Base-by-base conservation (phyloP, 768 basidiomycete genomes). In the Floccularia luteovirens region DNA sequence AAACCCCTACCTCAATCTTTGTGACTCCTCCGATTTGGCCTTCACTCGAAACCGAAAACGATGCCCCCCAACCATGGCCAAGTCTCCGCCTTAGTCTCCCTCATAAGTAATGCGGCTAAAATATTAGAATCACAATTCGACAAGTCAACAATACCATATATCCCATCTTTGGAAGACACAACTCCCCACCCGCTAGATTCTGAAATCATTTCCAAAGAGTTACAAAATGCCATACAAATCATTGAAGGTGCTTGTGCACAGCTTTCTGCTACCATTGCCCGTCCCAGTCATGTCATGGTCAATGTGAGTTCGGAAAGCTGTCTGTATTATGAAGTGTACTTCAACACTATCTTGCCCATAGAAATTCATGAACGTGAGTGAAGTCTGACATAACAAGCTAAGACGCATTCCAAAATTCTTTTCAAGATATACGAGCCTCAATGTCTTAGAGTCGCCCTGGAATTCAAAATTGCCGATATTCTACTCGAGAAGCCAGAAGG, bases 401-500 rank as follows among this genome's bases (percentile, higher is more conserved):
- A 28, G 3, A 45, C 21, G 8, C 13, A 7, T 7, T n/a, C 21
- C 21, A 34, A 8, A 7, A 21, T 12, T 20, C 20, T 24, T 10
- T 39, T 16, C 0, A 22, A 60, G 58, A 39, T 42, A n/a, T 31
- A 50, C 20, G 54, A 59, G 42, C 52, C 58, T 2, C 51, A 55
- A 1, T 59, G 53, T 25, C 25, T 67, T 12, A 52, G 48, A 13
- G 54, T 62, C n/a, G 63, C 54, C 0, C 42, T 56, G 14, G 48
- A 53, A 13, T 51, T 55, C 4, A 53, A 57, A 36, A 53, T 67
- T 16, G 56, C 67, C 0, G 65, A 67, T 31, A 36, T 55, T 10
- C 54, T 69, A n/a, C 24, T 52, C 1, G 51, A 50, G 17, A 51
- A 60, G 24, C 61, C 56, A 11, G 49, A 58, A 4, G 66, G 67